Conservation (phyloP, 2,329 filamentous ascomycete genomes). For the Uncinocarpus reesii region DNA sequence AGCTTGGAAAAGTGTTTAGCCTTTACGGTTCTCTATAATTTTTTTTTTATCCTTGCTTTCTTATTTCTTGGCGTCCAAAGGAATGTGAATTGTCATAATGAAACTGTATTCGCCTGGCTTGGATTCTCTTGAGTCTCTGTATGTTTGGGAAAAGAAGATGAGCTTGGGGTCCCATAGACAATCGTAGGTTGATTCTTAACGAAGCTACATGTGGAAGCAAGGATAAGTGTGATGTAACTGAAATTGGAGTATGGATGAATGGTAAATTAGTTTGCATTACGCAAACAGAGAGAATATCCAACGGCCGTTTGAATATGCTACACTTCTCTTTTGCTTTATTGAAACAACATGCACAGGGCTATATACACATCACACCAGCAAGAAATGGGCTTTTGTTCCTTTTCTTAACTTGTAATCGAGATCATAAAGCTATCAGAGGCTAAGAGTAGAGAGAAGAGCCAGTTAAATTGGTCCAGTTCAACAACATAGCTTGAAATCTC, state of each 20-base stretch:
- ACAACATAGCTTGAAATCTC: background rate
- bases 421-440: background rate
- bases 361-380: conserved; percentile 9
- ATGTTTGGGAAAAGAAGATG: background rate
- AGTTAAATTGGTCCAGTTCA: background rate
- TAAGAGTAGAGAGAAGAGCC: conserved; percentile 7
- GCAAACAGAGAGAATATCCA: background rate
- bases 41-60: conserved; percentile 2
- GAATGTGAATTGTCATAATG: background rate
- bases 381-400: background rate
- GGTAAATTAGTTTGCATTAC: no score
- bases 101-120: background rate
- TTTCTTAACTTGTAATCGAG: background rate
- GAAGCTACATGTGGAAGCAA: no score
- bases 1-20: conserved; percentile 20
- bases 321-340: background rate
- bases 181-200: background rate
- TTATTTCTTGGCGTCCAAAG: conserved; percentile 3
- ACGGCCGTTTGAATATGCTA: background rate
- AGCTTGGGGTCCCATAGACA: background rate
- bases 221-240: no score
- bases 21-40: background rate
- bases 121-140: background rate
- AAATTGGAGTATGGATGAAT: no score
- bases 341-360: conserved; percentile 3